Evolutionary conservation across 139 green algal genomes (phyloP), one percentile per base, ranked within the genome.

Genomic region (Zygnema cylindricum): DNA sequence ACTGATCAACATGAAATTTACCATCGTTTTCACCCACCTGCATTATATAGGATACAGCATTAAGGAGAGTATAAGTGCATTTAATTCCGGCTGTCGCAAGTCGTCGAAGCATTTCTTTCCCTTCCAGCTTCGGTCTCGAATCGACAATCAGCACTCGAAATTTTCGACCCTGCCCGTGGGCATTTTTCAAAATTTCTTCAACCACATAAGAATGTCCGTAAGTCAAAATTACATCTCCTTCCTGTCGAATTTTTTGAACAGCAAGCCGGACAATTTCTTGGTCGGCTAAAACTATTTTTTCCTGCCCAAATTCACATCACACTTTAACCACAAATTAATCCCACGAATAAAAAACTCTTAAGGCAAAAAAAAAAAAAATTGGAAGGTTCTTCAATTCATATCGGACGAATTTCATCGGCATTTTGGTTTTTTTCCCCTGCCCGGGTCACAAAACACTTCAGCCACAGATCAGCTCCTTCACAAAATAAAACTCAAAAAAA

Each of bases 211-310:
- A 96, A 88, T 93, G 94, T 32, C 92, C 94, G 90, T 96, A 98
- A 1, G 96, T 99, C 42, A 99, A 89, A 71, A 99, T 94, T 33
- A 98, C 94, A 83, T 99, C 97, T 2, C 95, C 96, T 41, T 97
- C 88, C 38, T 91, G 78, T 0, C 73, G 35, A 32, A 99, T 95
- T 93, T 98, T 97, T 39, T 69, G 78, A 22, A 93, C 89, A 0
- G 95, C 97, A 54, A 95, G 90, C 2, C 88, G 69, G 30, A 95
- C 95, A 30, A 99, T 94, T 82, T 93, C 86, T 55, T 94, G 88
- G 85, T 94, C 92, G 2, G 96, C 96, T 82, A 95, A 94, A 21
- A 87, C 55, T 21, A 92, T 38, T 49, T 93, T 90, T 69, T 91
- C 86, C 81, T 90, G 77, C 55, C 77, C 79, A 54, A 79, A 79